These are phyloP conservation scores for Eucalyptus cloeziana DNA, from an alignment of 345 rosid species.

Conservation along the genomic window DNA sequence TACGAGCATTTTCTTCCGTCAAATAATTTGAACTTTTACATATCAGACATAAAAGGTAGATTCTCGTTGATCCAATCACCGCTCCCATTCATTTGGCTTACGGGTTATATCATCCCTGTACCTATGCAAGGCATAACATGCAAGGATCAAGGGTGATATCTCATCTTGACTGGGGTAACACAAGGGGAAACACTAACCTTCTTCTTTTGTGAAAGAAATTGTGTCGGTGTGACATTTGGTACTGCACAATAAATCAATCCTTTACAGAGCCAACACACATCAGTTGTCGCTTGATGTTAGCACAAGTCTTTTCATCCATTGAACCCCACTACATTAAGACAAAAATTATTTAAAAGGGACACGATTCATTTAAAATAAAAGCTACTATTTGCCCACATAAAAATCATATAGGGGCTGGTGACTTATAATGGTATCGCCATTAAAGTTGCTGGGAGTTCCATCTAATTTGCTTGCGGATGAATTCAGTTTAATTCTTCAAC, in stretches of 20 bases:
- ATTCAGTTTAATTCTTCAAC: background rate
- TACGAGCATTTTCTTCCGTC: too few species aligned
- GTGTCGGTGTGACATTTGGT: background rate
- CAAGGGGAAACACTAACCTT: background rate
- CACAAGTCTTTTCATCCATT: accelerated
- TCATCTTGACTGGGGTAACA: background rate
- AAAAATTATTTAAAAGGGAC: background rate
- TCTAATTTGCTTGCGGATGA: background rate
- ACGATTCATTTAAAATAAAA: background rate
- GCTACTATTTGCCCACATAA: background rate
- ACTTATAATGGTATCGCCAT: background rate
- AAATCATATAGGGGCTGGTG: background rate
- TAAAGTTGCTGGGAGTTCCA: background rate
- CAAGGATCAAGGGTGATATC: background rate
- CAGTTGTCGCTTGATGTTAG: background rate
- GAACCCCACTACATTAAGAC: background rate
- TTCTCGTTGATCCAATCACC: background rate
- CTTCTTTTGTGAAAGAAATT: background rate
- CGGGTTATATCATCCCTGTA: background rate
- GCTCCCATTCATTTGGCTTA: background rate
- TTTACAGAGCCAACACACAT: accelerated
- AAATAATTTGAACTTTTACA: too few species aligned
- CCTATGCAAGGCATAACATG: background rate
- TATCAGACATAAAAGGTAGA: too few species aligned
- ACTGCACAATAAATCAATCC: background rate